A percentile compares a stretch with the other conserved stretches of the same genome.
Conservation (phyloP, 1,284 basidiomycete species). For the Inonotus obliquus region DNA sequence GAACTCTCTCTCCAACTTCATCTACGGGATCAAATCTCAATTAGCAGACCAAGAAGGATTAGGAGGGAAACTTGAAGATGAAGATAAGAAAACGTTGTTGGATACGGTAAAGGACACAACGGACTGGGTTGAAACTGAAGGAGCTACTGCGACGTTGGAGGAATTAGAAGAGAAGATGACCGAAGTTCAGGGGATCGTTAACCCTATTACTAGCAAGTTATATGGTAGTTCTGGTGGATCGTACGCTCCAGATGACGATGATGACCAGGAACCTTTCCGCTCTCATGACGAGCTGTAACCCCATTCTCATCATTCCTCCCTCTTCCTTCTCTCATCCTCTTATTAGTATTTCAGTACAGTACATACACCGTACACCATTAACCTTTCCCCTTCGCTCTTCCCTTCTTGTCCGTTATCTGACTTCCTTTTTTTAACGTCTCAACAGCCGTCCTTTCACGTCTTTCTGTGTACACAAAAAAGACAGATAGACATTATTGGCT, state of each 20-base stretch:
- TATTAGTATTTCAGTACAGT: background rate
- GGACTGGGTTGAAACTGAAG: conserved; percentile 88
- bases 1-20: conserved; percentile 73
- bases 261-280: conserved; percentile 52
- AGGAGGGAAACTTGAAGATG: conserved; percentile 82
- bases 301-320: background rate
- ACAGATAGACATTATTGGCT: no score
- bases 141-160: conserved; percentile 73
- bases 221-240: conserved; percentile 43
- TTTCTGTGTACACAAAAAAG: no score
- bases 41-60: conserved; percentile 84
- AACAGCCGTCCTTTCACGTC: no score
- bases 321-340: no score
- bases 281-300: conserved; percentile 65
- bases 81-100: conserved; percentile 88
- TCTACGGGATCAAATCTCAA: conserved; percentile 84
- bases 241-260: conserved; percentile 34
- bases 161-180: conserved; percentile 89
- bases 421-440: no score
- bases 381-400: no score
- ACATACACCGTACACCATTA: no score
- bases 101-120: conserved; percentile 83
- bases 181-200: conserved; percentile 69
- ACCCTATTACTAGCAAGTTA: conserved; percentile 77
- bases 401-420: background rate